A percentile compares a stretch with the other conserved stretches of the same genome.
These are phyloP conservation scores for Boletus speciosus DNA, from an alignment of 768 basidiomycete genomes.

Conservation along the genomic window DNA sequence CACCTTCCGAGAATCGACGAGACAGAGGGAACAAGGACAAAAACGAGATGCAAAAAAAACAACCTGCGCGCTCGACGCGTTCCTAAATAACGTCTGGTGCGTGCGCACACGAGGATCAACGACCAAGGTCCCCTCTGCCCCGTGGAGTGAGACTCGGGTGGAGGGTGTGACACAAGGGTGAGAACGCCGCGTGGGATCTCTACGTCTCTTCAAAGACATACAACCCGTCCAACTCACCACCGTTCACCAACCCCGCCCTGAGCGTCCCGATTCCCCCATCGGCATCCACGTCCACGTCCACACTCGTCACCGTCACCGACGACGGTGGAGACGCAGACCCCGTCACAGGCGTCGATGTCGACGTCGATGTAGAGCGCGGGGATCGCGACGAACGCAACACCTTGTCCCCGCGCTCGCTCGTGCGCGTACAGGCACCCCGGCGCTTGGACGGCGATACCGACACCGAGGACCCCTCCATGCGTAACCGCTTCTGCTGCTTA, in stretches of 20 bases:
- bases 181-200: background rate
- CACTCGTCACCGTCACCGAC: constrained; percentile 20
- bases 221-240: constrained; percentile 30
- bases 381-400: constrained; percentile 1
- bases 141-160: background rate
- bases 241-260: constrained; percentile 28
- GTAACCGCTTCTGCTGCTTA: constrained; percentile 29
- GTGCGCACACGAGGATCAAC: background rate
- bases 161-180: background rate
- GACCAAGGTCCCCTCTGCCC: constrained; percentile 9
- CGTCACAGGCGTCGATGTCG: constrained; percentile 3
- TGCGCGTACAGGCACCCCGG: background rate
- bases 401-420: background rate
- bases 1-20: constrained; percentile 2
- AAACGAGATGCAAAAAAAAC: background rate
- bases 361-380: constrained; percentile 7
- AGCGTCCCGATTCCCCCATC: constrained; percentile 19
- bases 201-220: constrained; percentile 30
- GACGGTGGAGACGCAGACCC: constrained; percentile 20
- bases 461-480: constrained; percentile 18
- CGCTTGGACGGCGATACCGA: constrained; percentile 6
- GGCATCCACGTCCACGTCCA: constrained; percentile 16
- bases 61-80: constrained; percentile 6
- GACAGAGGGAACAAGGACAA: background rate
- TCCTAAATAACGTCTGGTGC: background rate